Evolutionary conservation across 2,329 filamentous ascomycete species (phyloP), one percentile per base, ranked within the genome.

Genomic region (Fusarium caatingaense): DNA sequence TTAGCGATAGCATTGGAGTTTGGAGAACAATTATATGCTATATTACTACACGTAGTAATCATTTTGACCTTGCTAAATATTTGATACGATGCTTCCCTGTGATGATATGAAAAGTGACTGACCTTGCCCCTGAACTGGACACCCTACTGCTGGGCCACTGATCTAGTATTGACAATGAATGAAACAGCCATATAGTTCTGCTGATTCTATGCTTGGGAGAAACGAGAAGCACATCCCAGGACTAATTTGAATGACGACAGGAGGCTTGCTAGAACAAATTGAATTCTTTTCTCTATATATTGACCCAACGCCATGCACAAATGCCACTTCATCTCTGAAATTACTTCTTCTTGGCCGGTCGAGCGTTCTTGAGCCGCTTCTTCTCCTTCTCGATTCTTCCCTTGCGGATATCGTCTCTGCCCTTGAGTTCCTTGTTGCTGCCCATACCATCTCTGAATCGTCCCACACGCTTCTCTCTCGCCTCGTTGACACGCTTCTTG

Each of bases 401-500:
- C 85, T 94, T 97, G 76, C 92, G 88, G 72, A 98, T 93, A 78
- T 97, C 94, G 46, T 95, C 90, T 60, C 89, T 89, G 60, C 88
- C 92, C 84, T 91, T 93, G 76, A 98, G 83, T 84, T 98, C 95
- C 77, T 85, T 83, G 79, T 82, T 91, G 84, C 91, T 94, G 58
- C 92, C 92, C 73, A 85, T 87, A 32, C 91, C 90, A 72, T 93
- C 91, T 78, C 84, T 88, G 83, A 91, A 95, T 68, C 88, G 87
- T 53, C 92, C 93, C 30, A 93, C 81, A 21, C 92, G 86, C 83
- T 94, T 94, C 84, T 98, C 93, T 81, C 92, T 92, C 47, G 95
- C 94, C 77, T 94, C 94, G 18, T 90, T 89, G 20, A 96, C 91
- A 77, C 93, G 90, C 90, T 94, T 94, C 90, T 96, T 97, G 83